Evolutionary conservation across 306 rosid species (phyloP), one percentile per base, ranked within the genome.

Genomic region (Calophaca sinica): DNA sequence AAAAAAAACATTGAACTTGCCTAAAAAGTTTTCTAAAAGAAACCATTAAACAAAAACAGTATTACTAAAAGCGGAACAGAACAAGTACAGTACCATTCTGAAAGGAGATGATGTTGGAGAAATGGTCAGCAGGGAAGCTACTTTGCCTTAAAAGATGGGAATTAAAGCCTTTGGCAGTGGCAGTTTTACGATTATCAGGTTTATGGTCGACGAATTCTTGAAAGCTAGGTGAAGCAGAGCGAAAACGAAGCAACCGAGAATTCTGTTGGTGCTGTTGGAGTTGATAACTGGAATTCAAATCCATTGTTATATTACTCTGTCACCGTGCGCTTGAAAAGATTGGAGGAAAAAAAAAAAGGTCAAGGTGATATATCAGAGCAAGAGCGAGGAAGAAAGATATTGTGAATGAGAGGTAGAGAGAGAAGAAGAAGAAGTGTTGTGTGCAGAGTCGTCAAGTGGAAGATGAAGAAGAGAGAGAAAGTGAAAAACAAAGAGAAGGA

Each of bases 221-320:
- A 20, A 20, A 20, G 26, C 26, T 20, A 20, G 26, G 26, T 20
- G 26, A 20, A 20, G 26, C 86, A 32, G 97, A 89, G 54, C 96
- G 93, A 75, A 84, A 88, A 5, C 96, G 87, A 73, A 91, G 84
- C 38, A 91, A 81, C 72, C 96, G 94, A 12, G 91, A 85, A 79
- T 79, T 88, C 42, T 88, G 82, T 58, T 83, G 86, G 48, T 63
- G 41, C 7, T 63, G 69, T 9, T 63, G 70, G 4, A 60, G 80
- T 61, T 80, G 84, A 77, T 76, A 65, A 77, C 64, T 67, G 58
- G 83, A 71, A 80, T 81, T 85, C 8, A 90, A 86, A 83, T 89
- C 97, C 97, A 91, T 91, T 31, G 4, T 44, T 12, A 64, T 61
- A 13, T 6, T n/a, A 39, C 36, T 68, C 15, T 10, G 51, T 68